Base-by-base conservation (phyloP, 129 eudicot genomes). In the Flaveria trinervia region DNA sequence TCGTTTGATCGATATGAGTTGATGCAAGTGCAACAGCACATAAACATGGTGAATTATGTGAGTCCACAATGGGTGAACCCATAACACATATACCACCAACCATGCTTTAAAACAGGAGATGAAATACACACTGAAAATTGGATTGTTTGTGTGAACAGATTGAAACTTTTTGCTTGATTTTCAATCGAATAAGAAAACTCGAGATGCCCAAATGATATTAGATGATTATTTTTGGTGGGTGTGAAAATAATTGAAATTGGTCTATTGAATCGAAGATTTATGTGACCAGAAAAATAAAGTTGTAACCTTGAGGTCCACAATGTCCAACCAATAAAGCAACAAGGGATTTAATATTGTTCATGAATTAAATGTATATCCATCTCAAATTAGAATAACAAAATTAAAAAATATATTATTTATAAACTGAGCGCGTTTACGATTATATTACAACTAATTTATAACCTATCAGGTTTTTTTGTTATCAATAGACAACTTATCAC, bases 1-100 rank as follows among this genome's bases (percentile, higher is more conserved):
- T 77, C 74, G 49, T 55, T 16, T 64, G 82, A 79, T 79, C 76
- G 83, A 82, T 4, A 79, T 51, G 52, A 9, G 80, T 71, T 15
- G 92, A 84, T 73, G 79, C 59, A 68, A 81, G 23, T 16, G 81
- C 62, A 84, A 87, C 97, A 82, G 87, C 28, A 73, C 91, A 84
- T 70, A 89, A 68, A 74, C 87, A 88, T 9, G 93, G 90, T 28
- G 87, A 79, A 68, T 84, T 52, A 66, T 89, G 89, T 16, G 89
- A 77, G 65, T 90, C 96, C 28, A 88, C 83, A 74, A 92, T 51
- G 14, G 95, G 72, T 75, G 94, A 88, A 71, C 90, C 89, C 66
- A 83, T 81, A 55, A 85, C 76, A 81, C 86, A 79, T 48, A 89
- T 51, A 49, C 86, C 84, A 44, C 94, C 90, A 15, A 82, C 95